Base-by-base conservation (phyloP, 768 basidiomycete genomes). In the Hydnum rufescens region DNA sequence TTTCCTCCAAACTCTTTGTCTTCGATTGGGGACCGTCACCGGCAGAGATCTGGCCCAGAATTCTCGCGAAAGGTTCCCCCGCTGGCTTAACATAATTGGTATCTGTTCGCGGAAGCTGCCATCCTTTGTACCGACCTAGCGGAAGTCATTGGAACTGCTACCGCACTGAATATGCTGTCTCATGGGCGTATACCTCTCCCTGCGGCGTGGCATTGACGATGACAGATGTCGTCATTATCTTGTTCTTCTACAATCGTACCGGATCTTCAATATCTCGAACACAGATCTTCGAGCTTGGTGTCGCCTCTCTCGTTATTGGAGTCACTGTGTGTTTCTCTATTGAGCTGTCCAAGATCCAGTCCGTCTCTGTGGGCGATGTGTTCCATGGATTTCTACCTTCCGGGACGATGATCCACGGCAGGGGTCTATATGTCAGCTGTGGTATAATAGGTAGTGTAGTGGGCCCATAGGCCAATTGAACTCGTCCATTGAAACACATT, bases 141-240 rank as follows among this genome's bases (percentile, higher is more conserved):
- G 3, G 70, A 71, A 54, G 56, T 70, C 6, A 54, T 71, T 19
- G 70, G 70, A 0, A 61, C 59, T 47, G 70, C 70, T 3, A 70
- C 70, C 30, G 70, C 70, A 13, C 58, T 71, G 57, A 66, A 68
- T 53, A 60, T 66, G 49, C 59, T 65, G 39, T 16, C 16, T 8
- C 13, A 47, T 8, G 63, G 63, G 0, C 44, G 52, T 13, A 55
- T 66, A 5, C 65, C 65, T 1, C 61, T 66, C 2, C 64, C 56
- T 49, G 65, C 57, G 60, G 60, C 31, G 63, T 65, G 5, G 56
- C 64, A 32, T 53, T 66, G 32, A 66, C 65, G 23, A 59, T 63
- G 2, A 43, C 51, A 4, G 65, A 66, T 44, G 65, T 66, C 43
- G 51, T 66, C 18, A 56, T 66, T 50, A 57, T 66, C 25, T 62